These are phyloP conservation scores for Chenopodium album DNA, from an alignment of 148 eudicot genomes.

Conservation along the genomic window DNA sequence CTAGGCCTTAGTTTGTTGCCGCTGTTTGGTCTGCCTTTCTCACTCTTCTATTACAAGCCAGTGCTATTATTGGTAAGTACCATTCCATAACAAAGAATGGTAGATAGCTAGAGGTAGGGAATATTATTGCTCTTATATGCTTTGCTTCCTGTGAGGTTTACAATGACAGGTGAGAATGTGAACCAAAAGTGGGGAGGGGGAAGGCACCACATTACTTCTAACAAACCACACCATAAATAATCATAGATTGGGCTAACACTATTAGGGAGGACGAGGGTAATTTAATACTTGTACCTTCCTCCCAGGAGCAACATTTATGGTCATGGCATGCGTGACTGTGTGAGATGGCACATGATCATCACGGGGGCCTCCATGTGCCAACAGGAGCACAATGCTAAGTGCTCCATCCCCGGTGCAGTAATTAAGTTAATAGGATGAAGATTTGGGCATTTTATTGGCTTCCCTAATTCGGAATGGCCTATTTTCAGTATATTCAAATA, in stretches of 20 bases:
- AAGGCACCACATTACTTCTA: background rate
- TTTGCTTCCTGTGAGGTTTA: constrained; percentile 30
- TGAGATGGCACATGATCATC: background rate
- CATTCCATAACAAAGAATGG: constrained; percentile 22
- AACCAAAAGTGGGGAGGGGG: background rate
- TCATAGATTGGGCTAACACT: background rate
- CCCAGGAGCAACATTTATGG: too few species aligned
- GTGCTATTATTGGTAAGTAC: constrained; percentile 26
- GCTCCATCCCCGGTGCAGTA: background rate
- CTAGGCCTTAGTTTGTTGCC: constrained; percentile 10
- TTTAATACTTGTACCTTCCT: background rate
- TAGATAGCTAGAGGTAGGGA: constrained; percentile 22
- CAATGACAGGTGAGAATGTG: constrained; percentile 20
- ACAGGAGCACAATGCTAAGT: background rate
- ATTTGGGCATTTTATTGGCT: background rate
- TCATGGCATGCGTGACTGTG: too few species aligned
- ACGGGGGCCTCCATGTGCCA: background rate
- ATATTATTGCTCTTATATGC: constrained; percentile 17
- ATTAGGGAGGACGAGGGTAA: background rate
- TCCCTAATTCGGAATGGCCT: background rate
- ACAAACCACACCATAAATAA: background rate
- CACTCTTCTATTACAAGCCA: constrained; percentile 32
- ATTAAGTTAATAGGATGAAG: too few species aligned
- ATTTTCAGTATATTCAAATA: background rate
- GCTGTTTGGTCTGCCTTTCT: background rate